Base-by-base conservation (phyloP, 306 rosid species). In the Casuarina cunninghamiana region DNA sequence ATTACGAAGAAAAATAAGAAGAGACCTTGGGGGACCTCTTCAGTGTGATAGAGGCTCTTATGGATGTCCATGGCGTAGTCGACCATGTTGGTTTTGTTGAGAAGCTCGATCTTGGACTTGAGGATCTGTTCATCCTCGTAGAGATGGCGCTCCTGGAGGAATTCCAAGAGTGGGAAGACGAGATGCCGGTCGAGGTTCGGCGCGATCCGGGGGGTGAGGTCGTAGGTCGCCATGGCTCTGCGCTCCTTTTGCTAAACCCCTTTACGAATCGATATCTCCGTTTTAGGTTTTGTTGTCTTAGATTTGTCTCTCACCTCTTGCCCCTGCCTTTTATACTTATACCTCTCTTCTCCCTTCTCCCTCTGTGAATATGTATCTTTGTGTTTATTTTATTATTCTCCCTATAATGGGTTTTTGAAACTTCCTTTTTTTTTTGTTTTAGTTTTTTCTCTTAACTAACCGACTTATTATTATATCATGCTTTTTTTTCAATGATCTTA, bases 31-130 rank as follows among this genome's bases (percentile, higher is more conserved):
- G 99, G 99, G 0, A 93, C 97, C 3, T 95, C 97, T 53, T 95
- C 97, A 1, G 97, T 89, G 73, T 84, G 97, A 82, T 92, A 91
- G 53, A 95, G 97, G 32, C 88, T 87, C 78, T 95, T 95, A 86
- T 93, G 92, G 78, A 92, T 92, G 83, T 92, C 97, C 99, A 92
- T 92, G 67, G 96, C 96, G 57, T 93, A 95, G 61, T 95, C 99
- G 32, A 95, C 99, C 99, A 95, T 95, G 86, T 91, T 91, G 41
- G 99, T 95, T 79, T 88, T 87, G 89, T 85, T 93, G 51, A 95
- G 95, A 4, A 95, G 97, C 75, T 91, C 97, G 75, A 95, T 93
- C 81, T 95, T 95, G 6, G 91, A 86, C 84, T 93, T 89, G 46
- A 95, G 97, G 80, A 95, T 95, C 83, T 87, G 89, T 66, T 86